Evolutionary conservation across 108 stramenopile species (phyloP).

Genomic region (Nitzschia sp.): DNA sequence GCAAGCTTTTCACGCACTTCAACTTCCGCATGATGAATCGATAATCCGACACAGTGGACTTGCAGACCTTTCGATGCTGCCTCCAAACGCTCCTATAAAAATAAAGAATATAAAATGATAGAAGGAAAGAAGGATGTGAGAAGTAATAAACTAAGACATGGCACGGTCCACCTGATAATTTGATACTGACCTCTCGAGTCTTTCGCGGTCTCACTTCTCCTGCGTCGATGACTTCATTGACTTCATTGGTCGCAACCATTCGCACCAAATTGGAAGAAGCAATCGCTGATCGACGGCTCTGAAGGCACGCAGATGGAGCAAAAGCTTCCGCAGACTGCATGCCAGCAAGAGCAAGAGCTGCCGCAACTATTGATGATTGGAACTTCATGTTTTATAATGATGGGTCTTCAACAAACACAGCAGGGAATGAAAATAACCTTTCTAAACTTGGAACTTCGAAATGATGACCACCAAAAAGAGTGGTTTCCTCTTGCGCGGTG

Average conservation of each 20-base stretch:
- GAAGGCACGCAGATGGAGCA: not conserved
- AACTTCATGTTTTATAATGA: constrained; percentile 34
- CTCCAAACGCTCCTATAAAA: constrained; percentile 79
- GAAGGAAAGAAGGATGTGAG: no score
- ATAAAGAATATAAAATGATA: not conserved
- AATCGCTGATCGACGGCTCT: not conserved
- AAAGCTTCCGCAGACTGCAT: not conserved
- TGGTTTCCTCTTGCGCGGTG: no score
- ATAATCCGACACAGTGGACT: constrained; percentile 94
- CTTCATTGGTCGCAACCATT: constrained; percentile 16
- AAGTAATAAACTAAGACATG: not conserved
- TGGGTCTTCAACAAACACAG: not conserved
- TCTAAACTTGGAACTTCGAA: no score
- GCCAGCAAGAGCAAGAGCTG: constrained; percentile 22
- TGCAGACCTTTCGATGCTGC: constrained; percentile 90
- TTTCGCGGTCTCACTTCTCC: constrained; percentile 27
- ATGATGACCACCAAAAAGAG: no score
- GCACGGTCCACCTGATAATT: no score
- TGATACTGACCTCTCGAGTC: constrained; percentile 53
- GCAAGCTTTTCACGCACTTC: constrained; percentile 98
- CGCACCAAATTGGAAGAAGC: not conserved
- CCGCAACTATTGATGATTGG: constrained; percentile 19
- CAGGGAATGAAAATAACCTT: no score
- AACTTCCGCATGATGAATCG: constrained; percentile 96
- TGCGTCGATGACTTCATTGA: not conserved